These are phyloP conservation scores for Mortierella sp. DNA, from an alignment of 371 early-diverging fungal genomes.

Conservation along the genomic window DNA sequence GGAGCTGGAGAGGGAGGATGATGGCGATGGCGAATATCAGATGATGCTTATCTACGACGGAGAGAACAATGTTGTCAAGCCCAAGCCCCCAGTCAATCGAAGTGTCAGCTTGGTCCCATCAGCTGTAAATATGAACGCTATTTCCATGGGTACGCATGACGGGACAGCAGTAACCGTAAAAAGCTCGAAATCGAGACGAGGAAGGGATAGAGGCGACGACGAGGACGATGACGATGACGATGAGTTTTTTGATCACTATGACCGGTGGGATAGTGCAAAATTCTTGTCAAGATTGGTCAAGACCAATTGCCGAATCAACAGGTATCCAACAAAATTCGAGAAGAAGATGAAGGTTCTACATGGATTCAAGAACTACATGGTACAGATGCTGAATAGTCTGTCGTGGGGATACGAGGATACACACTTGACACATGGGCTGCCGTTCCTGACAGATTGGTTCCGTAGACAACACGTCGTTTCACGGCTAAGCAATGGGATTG, in stretches of 20 bases:
- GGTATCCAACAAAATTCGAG: slow-evolving; percentile 10
- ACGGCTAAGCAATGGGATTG: slow-evolving; percentile 45
- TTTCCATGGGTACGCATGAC: neutral
- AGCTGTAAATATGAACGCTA: neutral
- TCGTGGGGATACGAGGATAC: slow-evolving; percentile 32
- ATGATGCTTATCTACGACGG: slow-evolving; percentile 28
- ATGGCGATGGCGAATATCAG: slow-evolving; percentile 8
- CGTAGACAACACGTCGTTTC: slow-evolving; percentile 30
- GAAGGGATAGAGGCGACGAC: neutral
- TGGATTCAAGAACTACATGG: slow-evolving; percentile 40
- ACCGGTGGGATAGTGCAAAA: slow-evolving; percentile 20
- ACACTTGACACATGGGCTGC: slow-evolving; percentile 22
- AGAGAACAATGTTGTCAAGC: slow-evolving; percentile 20
- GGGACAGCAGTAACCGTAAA: neutral
- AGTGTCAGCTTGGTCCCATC: neutral
- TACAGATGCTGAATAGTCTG: slow-evolving; percentile 7
- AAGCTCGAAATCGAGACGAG: neutral
- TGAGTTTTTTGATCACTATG: neutral
- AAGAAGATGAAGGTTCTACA: slow-evolving; percentile 27
- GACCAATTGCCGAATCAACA: slow-evolving; percentile 14
- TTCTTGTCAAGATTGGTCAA: slow-evolving; percentile 22
- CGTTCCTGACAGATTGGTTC: slow-evolving; percentile 41
- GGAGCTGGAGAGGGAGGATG: slow-evolving; percentile 7
- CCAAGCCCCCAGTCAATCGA: slow-evolving; percentile 12
- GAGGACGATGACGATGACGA: slow-evolving; percentile 28